These are phyloP conservation scores for Leccinum solheimii DNA, from an alignment of 1,284 basidiomycete genomes.

Conservation along the genomic window DNA sequence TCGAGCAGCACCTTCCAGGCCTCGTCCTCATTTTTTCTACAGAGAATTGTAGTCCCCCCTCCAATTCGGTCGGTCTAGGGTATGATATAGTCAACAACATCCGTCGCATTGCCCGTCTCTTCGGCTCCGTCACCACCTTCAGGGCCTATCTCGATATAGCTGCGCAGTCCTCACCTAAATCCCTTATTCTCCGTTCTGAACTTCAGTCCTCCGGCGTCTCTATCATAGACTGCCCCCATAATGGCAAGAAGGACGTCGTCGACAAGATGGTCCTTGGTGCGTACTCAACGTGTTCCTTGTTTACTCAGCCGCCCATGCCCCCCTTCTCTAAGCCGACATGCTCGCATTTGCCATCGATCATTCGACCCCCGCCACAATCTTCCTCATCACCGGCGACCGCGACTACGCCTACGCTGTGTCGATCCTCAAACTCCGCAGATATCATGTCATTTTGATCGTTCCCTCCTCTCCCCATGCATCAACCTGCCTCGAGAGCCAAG, in stretches of 20 bases:
- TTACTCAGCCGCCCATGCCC: constrained; percentile 12
- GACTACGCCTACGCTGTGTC: constrained; percentile 50
- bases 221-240: constrained; percentile 57
- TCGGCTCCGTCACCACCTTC: constrained; percentile 47
- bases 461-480: constrained; percentile 40
- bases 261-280: constrained; percentile 42
- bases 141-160: constrained; percentile 55
- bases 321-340: constrained; percentile 43
- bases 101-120: constrained; percentile 42
- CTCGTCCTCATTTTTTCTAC: constrained; percentile 4
- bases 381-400: constrained; percentile 48
- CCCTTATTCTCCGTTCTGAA: constrained; percentile 47
- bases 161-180: constrained; percentile 29
- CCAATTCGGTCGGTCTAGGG: constrained; percentile 41
- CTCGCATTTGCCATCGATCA: constrained; percentile 49
- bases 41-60: constrained; percentile 59
- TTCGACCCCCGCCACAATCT: constrained; percentile 44
- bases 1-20: neutral
- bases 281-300: constrained; percentile 9
- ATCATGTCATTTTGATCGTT: constrained; percentile 44
- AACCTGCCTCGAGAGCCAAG: constrained; percentile 53
- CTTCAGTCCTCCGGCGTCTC: constrained; percentile 62
- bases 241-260: constrained; percentile 49
- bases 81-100: constrained; percentile 47
- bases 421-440: constrained; percentile 41